Evolutionary conservation across 768 basidiomycete genomes (phyloP), one percentile per base, ranked within the genome.

Genomic region (Boletus subparvulus): DNA sequence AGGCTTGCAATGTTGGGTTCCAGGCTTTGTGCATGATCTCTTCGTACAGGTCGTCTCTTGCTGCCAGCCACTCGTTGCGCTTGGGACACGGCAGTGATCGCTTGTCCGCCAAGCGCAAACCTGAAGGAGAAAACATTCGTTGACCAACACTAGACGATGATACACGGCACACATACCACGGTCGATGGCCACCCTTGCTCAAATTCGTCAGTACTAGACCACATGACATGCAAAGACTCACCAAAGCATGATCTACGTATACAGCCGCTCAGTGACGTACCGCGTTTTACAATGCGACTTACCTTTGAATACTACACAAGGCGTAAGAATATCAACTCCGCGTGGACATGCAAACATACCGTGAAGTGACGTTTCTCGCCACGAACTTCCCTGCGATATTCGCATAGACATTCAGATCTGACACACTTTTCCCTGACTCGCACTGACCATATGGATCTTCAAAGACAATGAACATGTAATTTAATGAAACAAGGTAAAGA

Each of bases 71-170:
- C 52, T 83, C 78, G 42, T 69, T 69, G 17, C 88, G 83, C 14
- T 80, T 80, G 1, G 88, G 90, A 67, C 90, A 92, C 7, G 96
- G 96, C 4, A 99, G 78, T 1, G 92, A 94, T 17, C 96, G 85
- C 73, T 99, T 99, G 36, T 98, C 95, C 3, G 94, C 92, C 24
- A 99, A 80, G 11, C 96, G 90, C 6, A 98, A 78, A 6, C 89
- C 86, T 86, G 43, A n/a, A 32, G 14, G 17, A 55, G 26, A 54
- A 45, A 12, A 36, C 4, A 12, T 21, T 1, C 12, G 0, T 26
- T 28, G 4, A 28, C 19, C 21, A 41, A 19, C 32, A 16, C 16
- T 37, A 47, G 46, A 39, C 21, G 11, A 42, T 12, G 21, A 16
- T 13, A 24, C 42, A 24, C 4, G 8, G 24, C 24, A 44, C 4